Percentiles rank a stretch among this genome's conserved stretches.
Evolutionary conservation across 768 basidiomycete genomes (phyloP).

Genomic region (Suillus brevipes): DNA sequence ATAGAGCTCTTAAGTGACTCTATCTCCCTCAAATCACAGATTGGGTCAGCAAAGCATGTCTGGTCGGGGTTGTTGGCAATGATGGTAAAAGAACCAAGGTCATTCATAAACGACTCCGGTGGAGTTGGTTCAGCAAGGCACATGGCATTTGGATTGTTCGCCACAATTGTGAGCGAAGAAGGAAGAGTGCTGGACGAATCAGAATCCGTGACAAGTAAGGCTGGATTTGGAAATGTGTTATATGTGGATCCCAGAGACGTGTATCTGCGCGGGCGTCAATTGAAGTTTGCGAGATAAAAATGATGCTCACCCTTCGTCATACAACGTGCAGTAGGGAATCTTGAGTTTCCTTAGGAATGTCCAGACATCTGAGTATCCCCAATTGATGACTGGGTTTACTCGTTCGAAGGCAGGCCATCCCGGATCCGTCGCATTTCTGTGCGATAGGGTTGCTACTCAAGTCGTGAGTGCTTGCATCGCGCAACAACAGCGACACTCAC

Average conservation of each 20-base stretch:
- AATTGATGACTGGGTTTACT: constrained; percentile 94
- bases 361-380: constrained; percentile 93
- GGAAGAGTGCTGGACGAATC: constrained; percentile 17
- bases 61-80: constrained; percentile 21
- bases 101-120: not conserved
- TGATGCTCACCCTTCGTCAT: constrained; percentile 80
- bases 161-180: constrained; percentile 24
- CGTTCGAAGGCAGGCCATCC: constrained; percentile 90
- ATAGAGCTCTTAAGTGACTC: not conserved
- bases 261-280: constrained; percentile 55
- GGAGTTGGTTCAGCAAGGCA: constrained; percentile 18
- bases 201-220: constrained; percentile 45
- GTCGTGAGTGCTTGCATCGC: not conserved
- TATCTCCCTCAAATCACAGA: not conserved
- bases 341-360: constrained; percentile 69
- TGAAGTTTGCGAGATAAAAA: not conserved
- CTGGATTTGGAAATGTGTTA: constrained; percentile 93
- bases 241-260: constrained; percentile 95
- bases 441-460: constrained; percentile 61
- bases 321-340: constrained; percentile 86
- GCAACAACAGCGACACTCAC: constrained; percentile 44
- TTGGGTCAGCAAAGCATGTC: constrained; percentile 20
- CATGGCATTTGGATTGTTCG: constrained; percentile 20
- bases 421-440: constrained; percentile 78
- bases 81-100: constrained; percentile 15